phyloP scores from a whole-genome alignment of 495 filamentous ascomycete species.

The Tuber calosporum region DNA sequence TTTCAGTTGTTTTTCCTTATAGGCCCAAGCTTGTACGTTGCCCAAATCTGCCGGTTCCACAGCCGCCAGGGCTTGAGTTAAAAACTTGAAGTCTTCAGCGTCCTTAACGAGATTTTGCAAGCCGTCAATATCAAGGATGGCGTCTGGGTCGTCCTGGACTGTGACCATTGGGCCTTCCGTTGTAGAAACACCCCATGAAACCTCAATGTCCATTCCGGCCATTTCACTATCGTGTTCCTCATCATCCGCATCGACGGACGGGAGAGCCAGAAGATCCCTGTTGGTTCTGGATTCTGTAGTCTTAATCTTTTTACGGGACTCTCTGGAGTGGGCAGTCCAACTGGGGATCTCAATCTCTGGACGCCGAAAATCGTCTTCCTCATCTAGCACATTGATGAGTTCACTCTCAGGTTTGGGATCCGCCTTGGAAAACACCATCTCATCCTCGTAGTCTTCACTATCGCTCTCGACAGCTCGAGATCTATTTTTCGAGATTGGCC shows the following conservation, averaged over 20 bases:
- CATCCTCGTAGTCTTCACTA: constrained; percentile 30
- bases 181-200: constrained; percentile 54
- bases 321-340: constrained; percentile 4
- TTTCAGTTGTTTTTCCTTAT: constrained; percentile 84
- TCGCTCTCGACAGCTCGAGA: constrained; percentile 36
- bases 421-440: constrained; percentile 19
- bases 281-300: constrained; percentile 1
- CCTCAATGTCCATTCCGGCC: constrained; percentile 45
- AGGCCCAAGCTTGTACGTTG: constrained; percentile 71
- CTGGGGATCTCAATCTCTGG: constrained; percentile 8
- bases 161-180: constrained; percentile 55
- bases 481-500: constrained; percentile 25
- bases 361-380: constrained; percentile 27
- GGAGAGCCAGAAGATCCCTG: not conserved
- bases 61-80: constrained; percentile 50
- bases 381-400: constrained; percentile 31
- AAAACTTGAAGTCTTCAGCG: constrained; percentile 63
- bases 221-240: constrained; percentile 52
- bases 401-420: constrained; percentile 26
- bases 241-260: constrained; percentile 44
- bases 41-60: constrained; percentile 51
- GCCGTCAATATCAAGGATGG: constrained; percentile 68
- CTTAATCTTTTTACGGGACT: constrained; percentile 21
- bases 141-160: constrained; percentile 59
- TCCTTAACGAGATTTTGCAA: constrained; percentile 72